Evolutionary conservation across 345 rosid genomes (phyloP), one percentile per base, ranked within the genome.

Genomic region (Pugionium cornutum): DNA sequence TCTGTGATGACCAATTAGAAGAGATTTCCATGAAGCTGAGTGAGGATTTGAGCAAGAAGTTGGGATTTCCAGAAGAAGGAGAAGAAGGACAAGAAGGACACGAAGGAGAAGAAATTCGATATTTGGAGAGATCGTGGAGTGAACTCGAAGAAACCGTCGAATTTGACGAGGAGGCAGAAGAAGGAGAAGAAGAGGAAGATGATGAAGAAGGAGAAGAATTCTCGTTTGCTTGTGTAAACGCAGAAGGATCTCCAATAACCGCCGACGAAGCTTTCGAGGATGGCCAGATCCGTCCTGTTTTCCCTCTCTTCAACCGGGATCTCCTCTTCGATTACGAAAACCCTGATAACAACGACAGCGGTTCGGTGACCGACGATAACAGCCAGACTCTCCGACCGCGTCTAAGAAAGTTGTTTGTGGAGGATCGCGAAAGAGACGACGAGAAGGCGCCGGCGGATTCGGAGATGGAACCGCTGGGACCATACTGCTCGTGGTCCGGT

Each of bases 281-380:
- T 43, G 86, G 89, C 62, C 80, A 69, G 76, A 80, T 84, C 79
- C 84, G 89, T 10, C 77, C 89, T 3, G 67, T 69, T 6, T 80
- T 70, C 75, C 88, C 88, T 56, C 37, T 82, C 0, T 82, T 84
- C 49, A 72, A 82, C 56, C 79, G 66, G 9, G 42, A 43, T 50
- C 75, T 83, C 26, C 67, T 81, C 52, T 64, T 67, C 50, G 59
- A 50, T 3, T 53, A 40, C 53, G 70, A 3, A 10, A 41, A 25
- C 43, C 44, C 26, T 6, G 25, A 49, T 3, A 57, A 18, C 40
- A 62, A 66, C 60, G 74, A 48, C 49, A 39, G 4, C 46, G 76
- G 53, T 40, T 62, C 47, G 1, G 5, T 6, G 1, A 18, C 46
- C 30, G 49, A 54, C 48, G 53, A 40, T 3, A 7, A 39, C 31